phyloP scores from a whole-genome alignment of 2,329 filamentous ascomycete species.

The Tetracladium maxilliforme region DNA sequence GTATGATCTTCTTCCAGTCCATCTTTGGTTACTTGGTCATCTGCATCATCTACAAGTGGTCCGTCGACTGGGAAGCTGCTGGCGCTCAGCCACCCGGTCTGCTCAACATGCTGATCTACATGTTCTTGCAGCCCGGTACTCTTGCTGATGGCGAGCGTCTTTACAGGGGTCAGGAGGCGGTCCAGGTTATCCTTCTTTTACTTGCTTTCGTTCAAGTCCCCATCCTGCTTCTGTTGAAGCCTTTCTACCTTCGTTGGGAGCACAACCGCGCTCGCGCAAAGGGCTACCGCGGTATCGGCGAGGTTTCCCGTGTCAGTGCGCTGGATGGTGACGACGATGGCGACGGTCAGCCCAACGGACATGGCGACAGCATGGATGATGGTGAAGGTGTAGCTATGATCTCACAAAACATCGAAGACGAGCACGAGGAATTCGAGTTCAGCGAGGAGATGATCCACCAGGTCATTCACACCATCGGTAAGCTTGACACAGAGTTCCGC shows the following conservation, averaged over 20 bases:
- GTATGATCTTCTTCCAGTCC: slow-evolving; percentile 99
- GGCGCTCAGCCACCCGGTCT: slow-evolving; percentile 65
- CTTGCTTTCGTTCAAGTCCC: slow-evolving; percentile 80
- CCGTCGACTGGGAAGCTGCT: slow-evolving; percentile 62
- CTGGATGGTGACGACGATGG: slow-evolving; percentile 78
- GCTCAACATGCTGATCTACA: slow-evolving; percentile 98
- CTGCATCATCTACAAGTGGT: slow-evolving; percentile 96
- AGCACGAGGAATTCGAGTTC: slow-evolving; percentile 96
- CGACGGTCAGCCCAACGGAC: slow-evolving; percentile 19
- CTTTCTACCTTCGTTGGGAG: slow-evolving; percentile 86
- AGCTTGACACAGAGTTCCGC: slow-evolving; percentile 15
- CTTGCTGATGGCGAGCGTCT: slow-evolving; percentile 58
- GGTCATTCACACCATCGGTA: slow-evolving; percentile 95
- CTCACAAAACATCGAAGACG: slow-evolving; percentile 64
- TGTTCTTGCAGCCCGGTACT: slow-evolving; percentile 83
- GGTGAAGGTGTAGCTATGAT: slow-evolving; percentile 79
- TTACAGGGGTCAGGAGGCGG: slow-evolving; percentile 59
- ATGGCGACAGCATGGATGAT: slow-evolving; percentile 44
- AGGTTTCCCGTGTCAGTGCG: slow-evolving; percentile 76
- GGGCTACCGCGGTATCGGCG: slow-evolving; percentile 88
- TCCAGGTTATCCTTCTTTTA: slow-evolving; percentile 69
- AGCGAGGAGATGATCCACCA: slow-evolving; percentile 97
- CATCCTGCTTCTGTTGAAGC: slow-evolving; percentile 84
- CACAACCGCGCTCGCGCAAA: slow-evolving; percentile 76
- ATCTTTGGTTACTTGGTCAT: slow-evolving; percentile 95